Evolutionary conservation across 441 rosid genomes (phyloP), one percentile per base, ranked within the genome.

Genomic region (Adansonia madagascariensis): DNA sequence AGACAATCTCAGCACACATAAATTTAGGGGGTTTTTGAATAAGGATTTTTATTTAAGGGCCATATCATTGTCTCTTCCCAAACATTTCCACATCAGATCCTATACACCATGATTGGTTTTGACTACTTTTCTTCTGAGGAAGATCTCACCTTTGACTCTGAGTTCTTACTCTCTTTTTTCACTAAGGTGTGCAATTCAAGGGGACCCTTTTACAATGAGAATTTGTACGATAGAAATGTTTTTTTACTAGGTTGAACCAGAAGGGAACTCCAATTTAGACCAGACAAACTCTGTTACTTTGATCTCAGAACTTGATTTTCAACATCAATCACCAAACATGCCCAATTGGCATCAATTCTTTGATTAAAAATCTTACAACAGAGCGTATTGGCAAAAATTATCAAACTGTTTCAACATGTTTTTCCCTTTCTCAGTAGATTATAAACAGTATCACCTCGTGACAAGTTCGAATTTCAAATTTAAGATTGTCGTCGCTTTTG

Each of bases 31-130:
- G 64, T 57, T 77, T 6, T 31, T 27, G 2, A 17, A 63, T 46
- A 71, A 41, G 39, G 39, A 31, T 31, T 31, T 31, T 31, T 31
- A 31, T 53, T n/a, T 6, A n/a, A 76, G 77, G 81, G 80, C 75
- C 85, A 77, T 73, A 56, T 86, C 84, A 86, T 86, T 85, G 81
- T 86, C 84, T 79, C 81, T 22, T 82, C 43, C 76, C 92, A 89
- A 87, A 84, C 88, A 91, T 72, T 84, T 82, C 87, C 89, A 86
- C 92, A 85, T 89, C 91, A 89, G 87, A 86, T 80, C 91, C 86
- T 86, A 78, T 86, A 85, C 86, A 82, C 69, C 85, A 88, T 92
- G 85, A 93, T 91, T 94, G 92, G 88, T 35, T 89, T 94, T 94
- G 98, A 92, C 97, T 76, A 84, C 95, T 87, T 93, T 83, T 80